These are phyloP conservation scores for Yamadazyma diddensiae DNA, from an alignment of 1,139 yeast species.

Conservation along the genomic window DNA sequence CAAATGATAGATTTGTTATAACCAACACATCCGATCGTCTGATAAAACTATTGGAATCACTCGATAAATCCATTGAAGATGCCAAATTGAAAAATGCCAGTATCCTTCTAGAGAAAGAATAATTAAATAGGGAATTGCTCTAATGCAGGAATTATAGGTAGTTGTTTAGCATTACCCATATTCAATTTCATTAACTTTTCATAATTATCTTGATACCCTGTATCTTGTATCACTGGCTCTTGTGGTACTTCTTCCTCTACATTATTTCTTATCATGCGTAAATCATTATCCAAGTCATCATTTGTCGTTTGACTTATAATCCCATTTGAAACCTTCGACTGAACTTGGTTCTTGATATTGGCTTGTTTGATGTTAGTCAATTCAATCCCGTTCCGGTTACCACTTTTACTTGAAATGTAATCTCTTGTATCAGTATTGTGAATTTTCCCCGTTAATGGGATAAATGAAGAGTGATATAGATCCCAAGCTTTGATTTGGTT, in stretches of 20 bases:
- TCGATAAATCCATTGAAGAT: conserved; percentile 61
- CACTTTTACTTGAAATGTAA: conserved; percentile 6
- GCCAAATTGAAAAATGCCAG: conserved; percentile 84
- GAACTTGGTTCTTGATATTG: conserved; percentile 8
- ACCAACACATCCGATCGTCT: conserved; percentile 68
- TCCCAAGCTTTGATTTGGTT: conserved; percentile 17
- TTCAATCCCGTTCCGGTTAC: conserved; percentile 33
- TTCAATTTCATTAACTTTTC: conserved; percentile 6
- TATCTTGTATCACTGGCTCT: conserved; percentile 4
- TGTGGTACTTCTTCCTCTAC: conserved; percentile 9
- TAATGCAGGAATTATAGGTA: conserved; percentile 10
- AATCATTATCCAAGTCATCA: conserved; percentile 21
- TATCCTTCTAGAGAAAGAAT: conserved; percentile 60
- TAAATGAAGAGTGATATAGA: conserved; percentile 31
- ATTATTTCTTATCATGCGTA: conserved; percentile 11
- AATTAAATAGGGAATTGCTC: conserved; percentile 8
- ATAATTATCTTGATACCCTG: conserved; percentile 6
- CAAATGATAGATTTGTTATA: conserved; percentile 39
- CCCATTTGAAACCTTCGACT: conserved; percentile 17
- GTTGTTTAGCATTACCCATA: conserved; percentile 1
- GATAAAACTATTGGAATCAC: conserved; percentile 57
- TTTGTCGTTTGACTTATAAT: conserved; percentile 12
- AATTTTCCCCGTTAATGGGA: conserved; percentile 14
- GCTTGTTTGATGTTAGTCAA: conserved; percentile 25
- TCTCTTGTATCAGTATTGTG: conserved; percentile 7